Conservation (phyloP, 2,329 filamentous ascomycete species). For the Verticillium longisporum region DNA sequence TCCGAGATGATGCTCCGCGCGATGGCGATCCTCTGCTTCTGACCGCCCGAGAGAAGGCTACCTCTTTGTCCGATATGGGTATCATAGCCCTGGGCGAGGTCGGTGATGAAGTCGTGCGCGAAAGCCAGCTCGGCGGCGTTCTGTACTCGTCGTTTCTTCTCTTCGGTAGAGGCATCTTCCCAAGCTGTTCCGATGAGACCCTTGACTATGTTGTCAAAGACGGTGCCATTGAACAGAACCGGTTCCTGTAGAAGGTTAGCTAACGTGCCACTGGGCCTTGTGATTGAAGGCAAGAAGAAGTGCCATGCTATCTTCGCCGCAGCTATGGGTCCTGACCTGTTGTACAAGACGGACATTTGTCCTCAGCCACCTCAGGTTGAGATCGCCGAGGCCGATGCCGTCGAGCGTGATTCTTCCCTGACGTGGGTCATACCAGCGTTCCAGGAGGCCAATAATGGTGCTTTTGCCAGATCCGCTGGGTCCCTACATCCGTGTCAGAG, state of each 20-base stretch:
- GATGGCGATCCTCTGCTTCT: conserved; percentile 53
- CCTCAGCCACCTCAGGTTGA: conserved; percentile 22
- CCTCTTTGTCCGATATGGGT: conserved; percentile 60
- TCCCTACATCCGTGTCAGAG: conserved; percentile 30
- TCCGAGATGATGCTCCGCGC: conserved; percentile 51
- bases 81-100: conserved; percentile 38
- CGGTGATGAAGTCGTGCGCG: conserved; percentile 20
- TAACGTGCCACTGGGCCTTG: too few species aligned
- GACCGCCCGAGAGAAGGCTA: conserved; percentile 59
- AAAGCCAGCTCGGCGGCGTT: conserved; percentile 1
- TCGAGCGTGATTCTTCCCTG: conserved; percentile 19
- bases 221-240: conserved; percentile 46
- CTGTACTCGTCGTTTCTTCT: conserved; percentile 22
- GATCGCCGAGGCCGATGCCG: conserved; percentile 14
- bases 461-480: conserved; percentile 31
- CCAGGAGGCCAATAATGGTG: conserved; percentile 29
- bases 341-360: conserved; percentile 22
- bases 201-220: conserved; percentile 41
- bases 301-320: not conserved
- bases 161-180: conserved; percentile 27
- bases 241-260: conserved; percentile 33
- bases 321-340: not conserved
- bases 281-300: too few species aligned
- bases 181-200: conserved; percentile 32
- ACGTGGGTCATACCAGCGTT: conserved; percentile 27